phyloP scores from a whole-genome alignment of 129 eudicot genomes.

The Scalesia atractyloides region DNA sequence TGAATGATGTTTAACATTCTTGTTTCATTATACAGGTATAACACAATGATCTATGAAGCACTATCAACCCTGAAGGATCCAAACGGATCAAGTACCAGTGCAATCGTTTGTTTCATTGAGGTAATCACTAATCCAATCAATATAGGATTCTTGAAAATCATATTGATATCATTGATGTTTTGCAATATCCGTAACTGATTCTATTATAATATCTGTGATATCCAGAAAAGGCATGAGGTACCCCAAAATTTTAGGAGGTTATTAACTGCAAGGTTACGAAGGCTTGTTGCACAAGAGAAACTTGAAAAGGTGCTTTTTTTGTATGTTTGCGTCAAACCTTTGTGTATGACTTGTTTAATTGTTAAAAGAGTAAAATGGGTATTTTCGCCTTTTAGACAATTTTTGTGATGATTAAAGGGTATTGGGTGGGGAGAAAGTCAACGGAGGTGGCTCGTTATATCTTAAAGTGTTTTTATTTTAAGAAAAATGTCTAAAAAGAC shows the following conservation, averaged over 20 bases:
- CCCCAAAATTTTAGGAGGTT: conserved; percentile 64
- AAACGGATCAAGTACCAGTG: conserved; percentile 62
- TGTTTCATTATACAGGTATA: conserved; percentile 54
- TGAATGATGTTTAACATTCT: conserved; percentile 16
- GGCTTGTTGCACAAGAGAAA: conserved; percentile 69
- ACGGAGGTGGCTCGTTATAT: no score
- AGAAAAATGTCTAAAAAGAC: no score
- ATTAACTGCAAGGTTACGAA: conserved; percentile 63
- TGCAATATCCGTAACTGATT: conserved; percentile 11
- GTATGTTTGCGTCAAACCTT: conserved; percentile 8
- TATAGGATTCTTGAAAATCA: background rate
- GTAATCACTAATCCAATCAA: conserved; percentile 18
- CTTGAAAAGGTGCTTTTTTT: conserved; percentile 76
- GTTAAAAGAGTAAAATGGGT: no score
- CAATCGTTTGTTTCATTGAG: conserved; percentile 70
- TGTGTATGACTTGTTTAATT: background rate
- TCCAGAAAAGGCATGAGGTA: conserved; percentile 76
- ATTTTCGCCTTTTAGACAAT: no score
- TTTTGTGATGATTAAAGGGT: no score
- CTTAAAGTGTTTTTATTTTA: no score
- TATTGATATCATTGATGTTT: conserved; percentile 8
- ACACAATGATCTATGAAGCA: conserved; percentile 76
- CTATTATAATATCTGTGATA: conserved; percentile 8
- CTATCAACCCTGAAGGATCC: conserved; percentile 63
- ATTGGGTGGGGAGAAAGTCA: no score